Conservation (phyloP, 108 stramenopile genomes). For the Skeletonema marinoi region DNA sequence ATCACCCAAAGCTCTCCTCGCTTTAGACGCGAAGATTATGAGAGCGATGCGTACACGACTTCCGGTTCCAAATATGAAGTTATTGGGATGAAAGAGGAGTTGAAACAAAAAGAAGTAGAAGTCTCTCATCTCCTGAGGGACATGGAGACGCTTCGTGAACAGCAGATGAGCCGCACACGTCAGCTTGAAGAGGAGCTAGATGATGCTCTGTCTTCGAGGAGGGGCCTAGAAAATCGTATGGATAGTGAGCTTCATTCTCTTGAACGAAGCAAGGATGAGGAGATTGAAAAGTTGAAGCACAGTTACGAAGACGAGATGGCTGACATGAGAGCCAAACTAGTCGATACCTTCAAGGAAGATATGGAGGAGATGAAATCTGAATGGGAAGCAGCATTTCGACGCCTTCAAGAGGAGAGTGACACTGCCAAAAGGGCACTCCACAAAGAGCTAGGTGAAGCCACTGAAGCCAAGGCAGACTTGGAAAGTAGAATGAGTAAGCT, state of each 20-base stretch:
- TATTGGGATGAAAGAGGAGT: not conserved
- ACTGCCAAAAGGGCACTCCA: conserved; percentile 17
- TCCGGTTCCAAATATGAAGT: not conserved
- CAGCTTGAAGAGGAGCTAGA: not conserved
- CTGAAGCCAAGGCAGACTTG: conserved; percentile 21
- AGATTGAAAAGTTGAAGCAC: conserved; percentile 5
- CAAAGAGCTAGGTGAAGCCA: conserved; percentile 12
- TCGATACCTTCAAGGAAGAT: conserved; percentile 38
- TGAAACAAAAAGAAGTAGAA: not conserved
- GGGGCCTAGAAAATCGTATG: not conserved
- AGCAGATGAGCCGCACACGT: not conserved
- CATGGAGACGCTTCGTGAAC: conserved; percentile 1
- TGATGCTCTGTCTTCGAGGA: not conserved
- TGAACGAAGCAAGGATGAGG: not conserved
- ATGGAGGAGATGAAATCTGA: conserved; percentile 45
- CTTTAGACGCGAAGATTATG: not conserved
- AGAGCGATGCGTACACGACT: not conserved
- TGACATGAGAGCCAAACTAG: conserved; percentile 15
- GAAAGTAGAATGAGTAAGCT: conserved; percentile 19
- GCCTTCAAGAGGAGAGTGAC: conserved; percentile 35
- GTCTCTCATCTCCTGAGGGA: not conserved
- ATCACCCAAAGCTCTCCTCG: not conserved
- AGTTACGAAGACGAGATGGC: conserved; percentile 20
- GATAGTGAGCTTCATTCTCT: not conserved
- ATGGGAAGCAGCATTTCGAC: conserved; percentile 27